These are phyloP conservation scores for Claviceps cyperi DNA, from an alignment of 2,329 filamentous ascomycete species.

Conservation along the genomic window DNA sequence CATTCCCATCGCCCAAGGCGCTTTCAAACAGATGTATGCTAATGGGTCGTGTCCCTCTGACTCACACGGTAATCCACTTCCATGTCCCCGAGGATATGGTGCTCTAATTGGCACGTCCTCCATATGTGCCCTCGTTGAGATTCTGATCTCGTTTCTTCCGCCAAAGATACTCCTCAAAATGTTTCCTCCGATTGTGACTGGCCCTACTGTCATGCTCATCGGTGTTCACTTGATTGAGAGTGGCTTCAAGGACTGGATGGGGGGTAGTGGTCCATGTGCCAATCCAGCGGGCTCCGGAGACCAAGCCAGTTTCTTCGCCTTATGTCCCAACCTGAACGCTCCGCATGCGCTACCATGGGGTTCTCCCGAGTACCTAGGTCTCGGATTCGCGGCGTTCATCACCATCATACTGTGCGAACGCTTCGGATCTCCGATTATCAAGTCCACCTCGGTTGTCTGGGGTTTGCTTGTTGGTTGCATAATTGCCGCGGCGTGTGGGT, in stretches of 20 bases:
- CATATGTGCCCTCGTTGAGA: slow-evolving; percentile 52
- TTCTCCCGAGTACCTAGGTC: slow-evolving; percentile 59
- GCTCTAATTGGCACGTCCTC: slow-evolving; percentile 54
- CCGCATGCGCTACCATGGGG: slow-evolving; percentile 66
- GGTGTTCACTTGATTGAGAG: slow-evolving; percentile 57
- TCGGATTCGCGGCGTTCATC: slow-evolving; percentile 68
- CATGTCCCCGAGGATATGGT: slow-evolving; percentile 66
- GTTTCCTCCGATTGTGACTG: slow-evolving; percentile 68
- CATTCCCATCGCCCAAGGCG: slow-evolving; percentile 39
- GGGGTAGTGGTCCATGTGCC: slow-evolving; percentile 49
- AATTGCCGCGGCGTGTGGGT: slow-evolving; percentile 62
- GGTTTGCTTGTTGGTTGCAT: slow-evolving; percentile 64
- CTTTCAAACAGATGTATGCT: slow-evolving; percentile 62
- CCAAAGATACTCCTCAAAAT: slow-evolving; percentile 53
- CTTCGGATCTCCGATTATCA: slow-evolving; percentile 75
- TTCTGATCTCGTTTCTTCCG: slow-evolving; percentile 61
- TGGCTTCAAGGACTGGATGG: slow-evolving; percentile 66
- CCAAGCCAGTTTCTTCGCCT: slow-evolving; percentile 31
- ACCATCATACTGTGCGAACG: slow-evolving; percentile 70
- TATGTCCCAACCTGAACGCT: slow-evolving; percentile 53
- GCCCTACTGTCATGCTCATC: slow-evolving; percentile 56
- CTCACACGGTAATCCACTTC: slow-evolving; percentile 48
- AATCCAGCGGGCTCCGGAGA: slow-evolving; percentile 28
- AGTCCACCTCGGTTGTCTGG: slow-evolving; percentile 61
- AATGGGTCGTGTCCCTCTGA: slow-evolving; percentile 52